Evolutionary conservation across 2,329 filamentous ascomycete species (phyloP), one percentile per base, ranked within the genome.

Genomic region (Sporothrix pallida): DNA sequence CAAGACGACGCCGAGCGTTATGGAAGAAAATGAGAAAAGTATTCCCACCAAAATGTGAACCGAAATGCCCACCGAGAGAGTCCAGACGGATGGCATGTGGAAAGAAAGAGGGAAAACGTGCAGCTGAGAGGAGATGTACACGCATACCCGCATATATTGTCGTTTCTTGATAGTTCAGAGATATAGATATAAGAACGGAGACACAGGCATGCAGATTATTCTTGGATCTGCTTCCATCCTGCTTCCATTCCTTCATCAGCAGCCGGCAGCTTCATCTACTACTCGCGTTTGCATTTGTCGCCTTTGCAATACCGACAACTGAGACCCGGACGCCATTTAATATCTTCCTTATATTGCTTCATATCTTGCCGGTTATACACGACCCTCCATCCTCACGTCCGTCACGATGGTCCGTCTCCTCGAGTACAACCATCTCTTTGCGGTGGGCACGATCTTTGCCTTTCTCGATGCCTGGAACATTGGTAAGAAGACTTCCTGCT

Each of bases 401-500:
- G 31, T 54, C 70, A 63, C 52, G 17, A 72, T 72, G 70, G 58
- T 46, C 10, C 70, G 70, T 17, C 70, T 72, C 17, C 58, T 72
- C 17, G 37, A 72, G n/a, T 72, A 72, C 26, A 72, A 56, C 42
- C 60, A 72, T 37, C 31, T 72, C 13, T 72, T 72, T 56, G 70
- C 70, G 31, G 7, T 72, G 12, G 70, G 70, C 70, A 88, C 87
- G 72, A 85, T 91, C 74, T 91, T 91, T 80, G 88, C 89, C 74
- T 88, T 89, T 79, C 86, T 91, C 56, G 89, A 91, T 79, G 89
- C 89, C 71, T 91, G 87, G 87, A 91, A 90, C 79, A 90, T 90
- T 76, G 88, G 88, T 84, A 80, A 74, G 81, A 50, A 31, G 31
- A 17, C 4, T n/a, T 15, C 42, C 48, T 44, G 75, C 72, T 23